Percentiles rank a stretch among this genome's conserved stretches.
Evolutionary conservation across 768 basidiomycete species (phyloP).

Genomic region (Mycena pura): DNA sequence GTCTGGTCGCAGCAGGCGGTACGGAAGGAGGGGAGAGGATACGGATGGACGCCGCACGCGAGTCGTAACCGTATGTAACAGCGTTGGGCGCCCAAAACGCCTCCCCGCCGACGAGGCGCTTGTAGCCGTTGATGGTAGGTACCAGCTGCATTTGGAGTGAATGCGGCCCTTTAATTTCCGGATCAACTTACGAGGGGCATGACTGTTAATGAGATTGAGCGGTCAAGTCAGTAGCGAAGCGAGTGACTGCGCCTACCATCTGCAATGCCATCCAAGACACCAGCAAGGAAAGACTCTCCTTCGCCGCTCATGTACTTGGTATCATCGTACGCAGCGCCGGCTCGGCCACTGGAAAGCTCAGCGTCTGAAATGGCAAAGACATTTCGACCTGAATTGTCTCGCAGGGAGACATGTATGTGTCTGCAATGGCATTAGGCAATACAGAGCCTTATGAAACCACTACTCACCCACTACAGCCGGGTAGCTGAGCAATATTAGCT

Average conservation of each 20-base stretch:
- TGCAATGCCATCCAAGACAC: conserved; percentile 85
- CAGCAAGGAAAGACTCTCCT: conserved; percentile 95
- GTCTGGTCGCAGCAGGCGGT: conserved; percentile 80
- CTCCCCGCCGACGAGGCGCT: conserved; percentile 92
- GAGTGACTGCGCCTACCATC: conserved; percentile 64
- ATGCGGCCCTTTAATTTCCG: neutral
- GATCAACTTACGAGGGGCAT: conserved; percentile 73
- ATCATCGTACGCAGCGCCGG: conserved; percentile 78
- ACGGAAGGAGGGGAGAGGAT: conserved; percentile 92
- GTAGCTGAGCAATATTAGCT: conserved; percentile 60
- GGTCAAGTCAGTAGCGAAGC: neutral
- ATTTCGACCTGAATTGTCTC: conserved; percentile 72
- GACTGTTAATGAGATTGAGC: conserved; percentile 51
- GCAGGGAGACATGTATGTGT: conserved; percentile 91
- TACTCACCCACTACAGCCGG: conserved; percentile 90
- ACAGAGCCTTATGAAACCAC: neutral
- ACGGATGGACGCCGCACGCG: conserved; percentile 88
- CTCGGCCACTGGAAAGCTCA: conserved; percentile 68
- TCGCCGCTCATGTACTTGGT: conserved; percentile 83
- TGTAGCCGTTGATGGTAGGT: conserved; percentile 96
- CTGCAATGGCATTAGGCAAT: conserved; percentile 42
- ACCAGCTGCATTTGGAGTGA: conserved; percentile 57
- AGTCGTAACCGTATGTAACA: conserved; percentile 95
- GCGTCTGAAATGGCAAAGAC: conserved; percentile 75
- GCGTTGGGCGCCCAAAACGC: conserved; percentile 95